phyloP scores from a whole-genome alignment of 202 grass and related monocot genomes.

The Zoysia matrella region DNA sequence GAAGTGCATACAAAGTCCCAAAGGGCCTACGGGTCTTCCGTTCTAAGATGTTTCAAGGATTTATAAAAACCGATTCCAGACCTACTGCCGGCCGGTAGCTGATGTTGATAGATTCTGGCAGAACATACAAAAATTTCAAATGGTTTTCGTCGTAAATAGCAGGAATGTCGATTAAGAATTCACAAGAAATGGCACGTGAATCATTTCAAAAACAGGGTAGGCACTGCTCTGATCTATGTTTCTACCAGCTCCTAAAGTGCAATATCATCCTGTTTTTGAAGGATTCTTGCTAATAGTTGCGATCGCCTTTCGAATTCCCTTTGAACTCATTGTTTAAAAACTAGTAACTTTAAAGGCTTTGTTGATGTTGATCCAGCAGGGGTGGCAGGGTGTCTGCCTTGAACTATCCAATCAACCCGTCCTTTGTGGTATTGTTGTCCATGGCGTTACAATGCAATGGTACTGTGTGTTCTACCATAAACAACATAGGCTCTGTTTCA shows the following conservation, averaged over 20 bases:
- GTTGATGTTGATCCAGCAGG: conserved; percentile 31
- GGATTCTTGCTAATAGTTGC: conserved; percentile 7
- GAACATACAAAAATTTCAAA: conserved; percentile 27
- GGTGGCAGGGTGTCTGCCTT: conserved; percentile 40
- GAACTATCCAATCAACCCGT: conserved; percentile 57
- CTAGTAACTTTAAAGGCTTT: conserved; percentile 24
- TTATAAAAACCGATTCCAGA: conserved; percentile 42
- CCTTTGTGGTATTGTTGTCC: conserved; percentile 53
- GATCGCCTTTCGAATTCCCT: conserved; percentile 19
- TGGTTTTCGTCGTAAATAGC: background rate
- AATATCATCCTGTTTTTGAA: background rate
- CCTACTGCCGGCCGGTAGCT: background rate
- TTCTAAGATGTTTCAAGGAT: conserved; percentile 38
- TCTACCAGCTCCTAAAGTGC: background rate
- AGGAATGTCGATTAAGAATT: background rate
- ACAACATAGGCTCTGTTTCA: conserved; percentile 29
- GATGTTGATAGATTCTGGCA: conserved; percentile 39
- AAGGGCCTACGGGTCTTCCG: conserved; percentile 39
- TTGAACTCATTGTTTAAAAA: background rate
- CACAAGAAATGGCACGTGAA: background rate
- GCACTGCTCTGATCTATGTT: background rate
- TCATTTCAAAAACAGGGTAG: background rate
- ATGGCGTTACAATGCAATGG: conserved; percentile 43
- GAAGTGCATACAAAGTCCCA: conserved; percentile 50
- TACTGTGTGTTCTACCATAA: conserved; percentile 35